A percentile compares a stretch with the other conserved stretches of the same genome.
Conservation (phyloP, 495 filamentous ascomycete species). For the Neurospora cerealis region DNA sequence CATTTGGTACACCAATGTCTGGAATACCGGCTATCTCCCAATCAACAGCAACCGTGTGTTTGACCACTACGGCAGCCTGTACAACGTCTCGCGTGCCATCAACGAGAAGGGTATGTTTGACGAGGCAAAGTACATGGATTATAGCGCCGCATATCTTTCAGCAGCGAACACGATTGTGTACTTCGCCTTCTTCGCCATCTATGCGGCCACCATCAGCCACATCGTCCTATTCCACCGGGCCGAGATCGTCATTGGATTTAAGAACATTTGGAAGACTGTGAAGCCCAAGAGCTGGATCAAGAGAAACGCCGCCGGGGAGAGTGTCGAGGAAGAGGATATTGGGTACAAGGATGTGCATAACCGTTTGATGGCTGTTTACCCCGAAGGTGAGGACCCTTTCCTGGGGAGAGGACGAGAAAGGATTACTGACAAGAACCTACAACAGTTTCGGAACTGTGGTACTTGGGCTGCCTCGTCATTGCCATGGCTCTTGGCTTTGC, state of each 20-base stretch:
- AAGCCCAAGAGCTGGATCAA: constrained; percentile 6
- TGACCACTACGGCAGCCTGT: constrained; percentile 26
- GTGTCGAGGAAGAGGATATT: constrained; percentile 1
- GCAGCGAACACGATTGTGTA: constrained; percentile 26
- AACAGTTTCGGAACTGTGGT: constrained; percentile 34
- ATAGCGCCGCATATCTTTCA: constrained; percentile 32
- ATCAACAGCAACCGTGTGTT: constrained; percentile 30
- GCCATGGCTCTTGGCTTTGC: constrained; percentile 25
- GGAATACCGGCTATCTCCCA: constrained; percentile 28
- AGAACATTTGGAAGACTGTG: constrained; percentile 18
- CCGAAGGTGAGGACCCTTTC: constrained; percentile 11
- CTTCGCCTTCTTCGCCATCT: constrained; percentile 32
- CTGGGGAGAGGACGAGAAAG: not conserved
- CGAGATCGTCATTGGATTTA: constrained; percentile 30
- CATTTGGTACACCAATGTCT: constrained; percentile 30
- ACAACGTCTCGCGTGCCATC: constrained; percentile 28
- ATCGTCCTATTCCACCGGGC: constrained; percentile 29
- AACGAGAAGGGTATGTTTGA: constrained; percentile 29
- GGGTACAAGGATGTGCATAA: constrained; percentile 26
- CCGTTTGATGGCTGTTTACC: constrained; percentile 30
- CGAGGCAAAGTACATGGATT: constrained; percentile 22
- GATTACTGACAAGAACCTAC: not conserved
- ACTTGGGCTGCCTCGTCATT: constrained; percentile 22
- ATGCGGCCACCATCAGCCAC: constrained; percentile 29
- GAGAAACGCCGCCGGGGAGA: constrained; percentile 1